A percentile compares a stretch with the other conserved stretches of the same genome.
Conservation (phyloP, 1,139 yeast genomes). For the Magnusiomyces suaveolens region DNA sequence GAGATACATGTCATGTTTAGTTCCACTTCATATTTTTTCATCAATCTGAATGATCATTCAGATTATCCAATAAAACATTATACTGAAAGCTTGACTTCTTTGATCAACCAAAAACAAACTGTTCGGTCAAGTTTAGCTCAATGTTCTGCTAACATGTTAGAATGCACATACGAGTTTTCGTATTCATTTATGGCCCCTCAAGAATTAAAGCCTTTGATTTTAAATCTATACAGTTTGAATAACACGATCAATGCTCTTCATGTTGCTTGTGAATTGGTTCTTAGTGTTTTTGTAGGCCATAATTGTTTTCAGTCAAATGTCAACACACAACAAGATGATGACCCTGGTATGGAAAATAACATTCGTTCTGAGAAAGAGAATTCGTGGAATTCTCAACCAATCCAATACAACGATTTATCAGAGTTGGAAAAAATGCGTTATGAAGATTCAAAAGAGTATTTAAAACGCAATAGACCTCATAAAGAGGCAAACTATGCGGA, state of each 20-base stretch:
- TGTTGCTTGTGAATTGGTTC: constrained; percentile 43
- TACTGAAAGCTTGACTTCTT: constrained; percentile 9
- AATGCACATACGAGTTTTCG: constrained; percentile 41
- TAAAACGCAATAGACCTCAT: neutral
- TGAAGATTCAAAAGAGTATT: neutral
- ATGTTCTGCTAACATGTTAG: constrained; percentile 37
- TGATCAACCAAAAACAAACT: constrained; percentile 14
- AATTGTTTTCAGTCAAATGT: too few relatives aligned
- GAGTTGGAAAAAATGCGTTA: too few relatives aligned
- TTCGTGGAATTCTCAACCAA: too few relatives aligned
- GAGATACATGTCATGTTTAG: constrained; percentile 35
- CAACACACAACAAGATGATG: too few relatives aligned
- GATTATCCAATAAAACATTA: too few relatives aligned
- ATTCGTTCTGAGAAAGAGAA: too few relatives aligned
- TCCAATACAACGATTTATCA: too few relatives aligned
- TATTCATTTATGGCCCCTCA: constrained; percentile 40
- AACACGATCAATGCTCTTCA: constrained; percentile 36
- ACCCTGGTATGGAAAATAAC: too few relatives aligned
- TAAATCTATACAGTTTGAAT: constrained; percentile 30
- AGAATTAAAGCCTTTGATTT: constrained; percentile 33
- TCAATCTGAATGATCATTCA: constrained; percentile 19
- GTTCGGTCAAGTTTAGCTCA: constrained; percentile 31
- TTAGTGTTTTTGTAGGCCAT: constrained; percentile 31
- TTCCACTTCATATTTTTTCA: constrained; percentile 35
- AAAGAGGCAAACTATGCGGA: neutral